These are phyloP conservation scores for Daldinia sp. DNA, from an alignment of 2,329 filamentous ascomycete species.

Conservation along the genomic window DNA sequence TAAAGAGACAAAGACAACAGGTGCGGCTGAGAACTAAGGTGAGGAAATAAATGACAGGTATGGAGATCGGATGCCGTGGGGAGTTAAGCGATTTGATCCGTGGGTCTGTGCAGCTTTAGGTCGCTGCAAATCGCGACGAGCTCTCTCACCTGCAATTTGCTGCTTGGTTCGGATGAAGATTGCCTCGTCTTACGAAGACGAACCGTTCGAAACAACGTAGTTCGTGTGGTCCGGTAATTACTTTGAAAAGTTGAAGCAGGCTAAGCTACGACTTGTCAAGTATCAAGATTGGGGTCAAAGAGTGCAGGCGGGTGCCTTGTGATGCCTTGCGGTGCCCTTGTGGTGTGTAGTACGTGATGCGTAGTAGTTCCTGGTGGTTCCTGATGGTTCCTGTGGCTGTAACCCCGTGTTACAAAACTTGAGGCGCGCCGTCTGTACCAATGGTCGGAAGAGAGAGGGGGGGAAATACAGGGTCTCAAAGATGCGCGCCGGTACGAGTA, in stretches of 20 bases:
- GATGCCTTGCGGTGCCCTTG: no score
- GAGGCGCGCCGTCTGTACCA: slow-evolving; percentile 33
- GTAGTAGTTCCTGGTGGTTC: no score
- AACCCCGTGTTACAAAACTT: slow-evolving; percentile 38
- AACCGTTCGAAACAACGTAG: slow-evolving; percentile 9
- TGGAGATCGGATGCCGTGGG: slow-evolving; percentile 22
- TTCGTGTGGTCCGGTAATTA: slow-evolving; percentile 18
- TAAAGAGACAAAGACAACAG: slow-evolving; percentile 41
- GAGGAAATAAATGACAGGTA: slow-evolving; percentile 13
- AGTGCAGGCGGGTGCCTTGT: no score
- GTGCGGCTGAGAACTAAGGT: slow-evolving; percentile 5
- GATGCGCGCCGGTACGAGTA: slow-evolving; percentile 28
- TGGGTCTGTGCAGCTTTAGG: slow-evolving; percentile 22
- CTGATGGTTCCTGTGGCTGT: slow-evolving; percentile 17
- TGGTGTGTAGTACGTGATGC: no score
- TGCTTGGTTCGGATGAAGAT: slow-evolving; percentile 11
- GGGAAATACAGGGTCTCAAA: slow-evolving; percentile 16
- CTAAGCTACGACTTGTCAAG: slow-evolving; percentile 1
- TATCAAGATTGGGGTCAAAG: slow-evolving; percentile 31
- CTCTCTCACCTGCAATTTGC: slow-evolving; percentile 17
- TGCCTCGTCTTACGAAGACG: slow-evolving; percentile 1
- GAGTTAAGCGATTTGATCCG: slow-evolving; percentile 21
- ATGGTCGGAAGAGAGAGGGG: background rate
- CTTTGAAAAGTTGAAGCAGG: slow-evolving; percentile 31
- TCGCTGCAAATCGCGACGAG: slow-evolving; percentile 6